Conservation (phyloP, 2,329 filamentous ascomycete genomes). For the Colletotrichum coccodes region DNA sequence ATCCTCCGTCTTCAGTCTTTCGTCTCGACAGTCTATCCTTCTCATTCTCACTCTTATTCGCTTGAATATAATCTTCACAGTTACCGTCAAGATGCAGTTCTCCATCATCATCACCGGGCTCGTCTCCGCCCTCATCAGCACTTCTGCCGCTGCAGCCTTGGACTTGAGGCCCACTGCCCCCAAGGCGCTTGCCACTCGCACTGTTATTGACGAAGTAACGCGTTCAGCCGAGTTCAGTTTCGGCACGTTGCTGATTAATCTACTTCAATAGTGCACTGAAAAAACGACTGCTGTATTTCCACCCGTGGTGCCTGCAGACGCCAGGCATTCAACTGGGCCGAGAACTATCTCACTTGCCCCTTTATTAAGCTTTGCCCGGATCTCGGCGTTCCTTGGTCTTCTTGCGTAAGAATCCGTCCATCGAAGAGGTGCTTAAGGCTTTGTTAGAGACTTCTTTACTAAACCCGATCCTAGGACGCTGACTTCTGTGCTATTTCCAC, state of each 20-base stretch:
- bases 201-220: conserved; percentile 1
- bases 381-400: conserved; percentile 7
- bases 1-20: too few species aligned
- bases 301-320: background rate
- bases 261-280: background rate
- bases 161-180: background rate
- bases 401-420: background rate
- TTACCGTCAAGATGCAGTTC: background rate
- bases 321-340: conserved; percentile 6
- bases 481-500: conserved; percentile 8
- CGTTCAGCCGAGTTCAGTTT: background rate
- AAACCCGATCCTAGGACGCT: background rate
- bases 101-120: background rate
- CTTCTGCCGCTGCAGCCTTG: background rate
- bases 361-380: conserved; percentile 10
- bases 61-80: background rate
- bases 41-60: background rate
- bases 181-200: background rate
- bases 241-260: background rate
- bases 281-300: conserved; percentile 9
- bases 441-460: background rate
- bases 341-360: conserved; percentile 4
- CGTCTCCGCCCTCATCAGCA: conserved; percentile 1
- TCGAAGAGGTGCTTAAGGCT: too few species aligned
- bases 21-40: background rate